phyloP scores from a whole-genome alignment of 345 rosid species.

The Raphanus raphanistrum region DNA sequence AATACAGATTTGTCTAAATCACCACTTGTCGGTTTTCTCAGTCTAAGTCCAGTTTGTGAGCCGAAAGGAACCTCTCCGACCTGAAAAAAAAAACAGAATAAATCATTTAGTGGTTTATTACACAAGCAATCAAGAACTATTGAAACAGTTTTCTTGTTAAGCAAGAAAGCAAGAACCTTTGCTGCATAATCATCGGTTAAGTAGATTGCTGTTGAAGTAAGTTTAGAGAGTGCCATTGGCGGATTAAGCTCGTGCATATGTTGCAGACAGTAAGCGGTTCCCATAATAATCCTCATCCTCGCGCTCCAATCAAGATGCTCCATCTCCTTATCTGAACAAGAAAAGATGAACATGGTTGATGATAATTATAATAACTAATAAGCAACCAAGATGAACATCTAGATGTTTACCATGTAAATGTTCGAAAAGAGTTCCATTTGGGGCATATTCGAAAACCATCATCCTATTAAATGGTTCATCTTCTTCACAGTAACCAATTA shows the following conservation, averaged over 20 bases:
- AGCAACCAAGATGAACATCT: background rate
- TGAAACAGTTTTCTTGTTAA: constrained; percentile 3
- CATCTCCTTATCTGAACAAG: constrained; percentile 66
- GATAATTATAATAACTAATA: background rate
- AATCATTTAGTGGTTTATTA: background rate
- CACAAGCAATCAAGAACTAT: too few species aligned
- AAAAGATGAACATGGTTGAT: constrained; percentile 12
- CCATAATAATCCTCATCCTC: constrained; percentile 86
- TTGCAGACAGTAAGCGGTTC: constrained; percentile 84
- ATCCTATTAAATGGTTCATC: constrained; percentile 84
- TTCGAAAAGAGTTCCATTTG: constrained; percentile 82
- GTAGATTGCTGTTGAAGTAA: constrained; percentile 49
- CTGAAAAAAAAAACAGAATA: constrained; percentile 36
- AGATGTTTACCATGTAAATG: constrained; percentile 70
- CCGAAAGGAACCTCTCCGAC: constrained; percentile 55
- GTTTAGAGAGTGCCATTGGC: constrained; percentile 52
- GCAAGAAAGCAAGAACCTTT: constrained; percentile 49
- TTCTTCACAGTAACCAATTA: constrained; percentile 85
- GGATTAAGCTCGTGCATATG: constrained; percentile 93
- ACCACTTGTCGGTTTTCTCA: constrained; percentile 46
- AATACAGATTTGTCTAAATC: constrained; percentile 47
- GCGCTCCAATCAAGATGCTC: constrained; percentile 93
- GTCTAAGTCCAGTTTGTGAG: constrained; percentile 29
- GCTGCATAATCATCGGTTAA: constrained; percentile 94
- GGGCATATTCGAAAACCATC: constrained; percentile 99